Base-by-base conservation (phyloP, 306 rosid species). In the Quillaja saponaria region DNA sequence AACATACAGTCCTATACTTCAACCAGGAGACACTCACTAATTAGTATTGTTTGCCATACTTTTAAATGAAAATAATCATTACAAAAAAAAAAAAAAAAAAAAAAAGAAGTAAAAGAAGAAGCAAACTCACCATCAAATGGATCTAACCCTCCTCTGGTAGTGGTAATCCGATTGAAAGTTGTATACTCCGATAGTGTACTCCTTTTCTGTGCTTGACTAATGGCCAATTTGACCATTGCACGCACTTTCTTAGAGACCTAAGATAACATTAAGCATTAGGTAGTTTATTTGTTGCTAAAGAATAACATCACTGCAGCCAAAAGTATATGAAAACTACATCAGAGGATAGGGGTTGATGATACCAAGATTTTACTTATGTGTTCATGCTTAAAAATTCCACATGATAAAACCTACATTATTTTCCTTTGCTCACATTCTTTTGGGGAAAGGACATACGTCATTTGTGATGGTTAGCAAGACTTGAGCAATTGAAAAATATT, bases 161-260 rank as follows among this genome's bases (percentile, higher is more conserved):
- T 82, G 63, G 60, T 55, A 62, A 94, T 82, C 71, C 99, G 95
- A 74, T 60, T 83, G 69, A 94, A 87, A 55, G 79, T 64, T 55
- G 99, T 94, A 75, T 81, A 71, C 58, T 85, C 90, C 7, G 85
- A 81, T 66, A 94, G 69, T 67, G 61, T 83, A 74, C 79, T 82
- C 75, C 81, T 78, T 74, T 90, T 87, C 69, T 87, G 96, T 52
- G 99, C 95, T 80, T 94, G 95, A 74, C 74, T 87, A 20, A 87
- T 68, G 46, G 97, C 96, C 77, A 83, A 85, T 84, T 83, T 94
- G 80, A 90, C 88, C 64, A 94, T 76, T 70, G 87, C 95, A 53
- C 96, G 99, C 68, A 87, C 85, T 69, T 73, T 87, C 71, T 78
- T 87, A 21, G 97, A 80, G 52, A 90, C 81, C 97, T 94, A 73